Base-by-base conservation (phyloP, 176 grass and related monocot species). In the Lolium multiflorum region DNA sequence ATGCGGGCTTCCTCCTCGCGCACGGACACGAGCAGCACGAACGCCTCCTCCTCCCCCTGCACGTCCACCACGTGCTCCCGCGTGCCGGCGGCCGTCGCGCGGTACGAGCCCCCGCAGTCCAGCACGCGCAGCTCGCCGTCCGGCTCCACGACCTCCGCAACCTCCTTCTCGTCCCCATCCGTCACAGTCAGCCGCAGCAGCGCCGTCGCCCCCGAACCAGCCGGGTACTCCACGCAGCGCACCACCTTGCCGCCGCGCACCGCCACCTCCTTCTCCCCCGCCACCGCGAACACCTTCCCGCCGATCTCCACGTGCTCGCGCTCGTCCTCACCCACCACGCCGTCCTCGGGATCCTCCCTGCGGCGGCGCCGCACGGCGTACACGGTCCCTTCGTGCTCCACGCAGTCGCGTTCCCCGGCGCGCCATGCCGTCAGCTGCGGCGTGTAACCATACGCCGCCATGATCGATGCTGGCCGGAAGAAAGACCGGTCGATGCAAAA, bases 11-110 rank as follows among this genome's bases (percentile, higher is more conserved):
- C 26, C 51, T 61, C 35, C 35, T 43, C 55, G 37, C 77, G 56
- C 56, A 79, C 56, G 11, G 77, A 79, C 56, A 79, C 77, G 12
- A 79, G 56, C 77, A 79, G 50, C 55, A 79, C 37, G 56, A 79
- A 61, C 20, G 56, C 56, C n/a, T 44, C 77, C 35, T 9, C 20
- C 12, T 61, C 56, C 20, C 76, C 77, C 56, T 79, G 56, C n/a
- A 79, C 37, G 56, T 79, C 77, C 77, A 79, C 77, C 56, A 61
- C 4, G 37, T 79, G 37, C 56, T 60, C 56, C 37, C 76, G 37
- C 20, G 77, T 79, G 77, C 77, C 77, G 38, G 37, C n/a, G 37
- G 13, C 77, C 20, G 3, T 5, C 20, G 24, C 77, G 38, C 44
- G 22, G 56, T 41, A 44, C 60, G 60, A 63, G 7, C 4, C 20